These are phyloP conservation scores for Dissophora globulifera DNA, from an alignment of 192 early-diverging fungal genomes.

Conservation along the genomic window DNA sequence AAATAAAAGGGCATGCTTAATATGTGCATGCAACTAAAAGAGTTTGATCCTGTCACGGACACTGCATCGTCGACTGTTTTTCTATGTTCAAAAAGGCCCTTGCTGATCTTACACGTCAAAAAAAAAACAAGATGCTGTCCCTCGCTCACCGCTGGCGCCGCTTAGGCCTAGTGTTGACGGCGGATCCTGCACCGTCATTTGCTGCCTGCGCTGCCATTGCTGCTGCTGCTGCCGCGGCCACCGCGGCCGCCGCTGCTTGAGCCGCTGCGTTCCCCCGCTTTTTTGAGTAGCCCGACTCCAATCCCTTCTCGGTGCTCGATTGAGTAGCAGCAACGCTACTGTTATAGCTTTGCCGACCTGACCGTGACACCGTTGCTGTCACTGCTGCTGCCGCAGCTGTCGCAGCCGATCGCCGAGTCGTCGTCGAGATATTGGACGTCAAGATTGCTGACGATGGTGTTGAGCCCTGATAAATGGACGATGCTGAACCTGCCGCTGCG, in stretches of 20 bases:
- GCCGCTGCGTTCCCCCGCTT: slow-evolving; percentile 15
- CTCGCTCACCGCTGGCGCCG: slow-evolving; percentile 25
- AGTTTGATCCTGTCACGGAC: no score
- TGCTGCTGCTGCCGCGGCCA: slow-evolving; percentile 1
- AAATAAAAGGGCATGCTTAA: not conserved
- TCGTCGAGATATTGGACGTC: slow-evolving; percentile 37
- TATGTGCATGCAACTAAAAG: not conserved
- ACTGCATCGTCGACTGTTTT: no score
- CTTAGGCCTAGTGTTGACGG: slow-evolving; percentile 30
- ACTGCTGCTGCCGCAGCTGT: slow-evolving; percentile 44
- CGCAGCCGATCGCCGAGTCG: slow-evolving; percentile 42
- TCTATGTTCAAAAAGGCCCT: no score
- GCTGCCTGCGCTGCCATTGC: slow-evolving; percentile 1
- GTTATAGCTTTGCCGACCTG: slow-evolving; percentile 15
- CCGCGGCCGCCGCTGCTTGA: not conserved
- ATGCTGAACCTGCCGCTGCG: not conserved
- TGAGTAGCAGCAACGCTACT: slow-evolving; percentile 4
- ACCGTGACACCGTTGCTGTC: slow-evolving; percentile 22
- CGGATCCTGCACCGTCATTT: slow-evolving; percentile 1
- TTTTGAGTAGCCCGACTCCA: slow-evolving; percentile 10
- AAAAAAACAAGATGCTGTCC: not conserved
- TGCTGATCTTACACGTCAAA: no score
- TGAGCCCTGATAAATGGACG: slow-evolving; percentile 8
- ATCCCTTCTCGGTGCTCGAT: slow-evolving; percentile 7
- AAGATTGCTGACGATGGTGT: slow-evolving; percentile 40